phyloP scores from a whole-genome alignment of 345 rosid genomes.

The Ceriops tagal region DNA sequence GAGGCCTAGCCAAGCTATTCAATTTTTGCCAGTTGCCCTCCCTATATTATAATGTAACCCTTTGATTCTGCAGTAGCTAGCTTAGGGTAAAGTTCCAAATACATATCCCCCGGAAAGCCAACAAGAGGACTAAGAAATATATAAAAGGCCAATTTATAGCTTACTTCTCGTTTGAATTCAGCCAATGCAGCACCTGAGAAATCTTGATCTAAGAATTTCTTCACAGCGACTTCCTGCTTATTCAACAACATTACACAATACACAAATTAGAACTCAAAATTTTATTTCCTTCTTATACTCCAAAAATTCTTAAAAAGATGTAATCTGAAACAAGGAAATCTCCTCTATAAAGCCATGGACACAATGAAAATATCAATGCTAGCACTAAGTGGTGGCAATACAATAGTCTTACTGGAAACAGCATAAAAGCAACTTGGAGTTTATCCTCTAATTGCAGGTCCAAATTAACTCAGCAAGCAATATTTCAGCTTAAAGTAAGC shows the following conservation, averaged over 20 bases:
- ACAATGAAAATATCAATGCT: not conserved
- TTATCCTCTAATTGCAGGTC: not conserved
- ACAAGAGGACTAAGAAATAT: conserved; percentile 4
- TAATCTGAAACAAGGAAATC: not conserved
- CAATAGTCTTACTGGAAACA: not conserved
- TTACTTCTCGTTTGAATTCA: conserved; percentile 98
- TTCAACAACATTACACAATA: conserved; percentile 30
- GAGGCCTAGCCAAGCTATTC: not conserved
- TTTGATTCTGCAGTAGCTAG: not conserved
- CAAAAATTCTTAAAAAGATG: not conserved
- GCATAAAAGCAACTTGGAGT: not conserved
- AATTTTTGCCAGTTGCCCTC: not conserved
- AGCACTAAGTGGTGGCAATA: not conserved
- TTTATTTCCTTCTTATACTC: not conserved
- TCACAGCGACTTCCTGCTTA: conserved; percentile 95
- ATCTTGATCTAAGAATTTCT: conserved; percentile 99
- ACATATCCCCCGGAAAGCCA: not conserved
- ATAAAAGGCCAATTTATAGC: conserved; percentile 28
- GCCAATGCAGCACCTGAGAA: conserved; percentile 96
- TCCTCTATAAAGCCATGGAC: conserved; percentile 4
- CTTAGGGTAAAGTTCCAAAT: not conserved
- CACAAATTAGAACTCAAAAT: conserved; percentile 12
- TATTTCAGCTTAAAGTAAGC: not conserved
- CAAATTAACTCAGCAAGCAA: not conserved
- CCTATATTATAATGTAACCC: not conserved